A percentile compares a stretch with the other conserved stretches of the same genome.
Conservation (phyloP, 2,329 filamentous ascomycete species). For the Pyrenophora teres region DNA sequence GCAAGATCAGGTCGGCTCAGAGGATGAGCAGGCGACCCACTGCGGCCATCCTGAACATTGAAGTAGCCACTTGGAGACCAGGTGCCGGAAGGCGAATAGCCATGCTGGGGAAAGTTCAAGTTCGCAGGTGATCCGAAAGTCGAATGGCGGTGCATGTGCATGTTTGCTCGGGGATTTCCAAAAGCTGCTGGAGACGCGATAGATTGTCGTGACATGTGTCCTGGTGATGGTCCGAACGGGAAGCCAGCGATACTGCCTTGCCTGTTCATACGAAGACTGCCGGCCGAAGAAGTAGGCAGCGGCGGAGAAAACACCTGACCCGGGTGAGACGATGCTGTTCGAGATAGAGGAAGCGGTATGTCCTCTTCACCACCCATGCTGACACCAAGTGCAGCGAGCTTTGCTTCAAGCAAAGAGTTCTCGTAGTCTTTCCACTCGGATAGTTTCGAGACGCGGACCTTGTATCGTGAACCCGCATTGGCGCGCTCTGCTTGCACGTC, state of each 20-base stretch:
- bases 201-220: conserved; percentile 64
- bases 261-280: conserved; percentile 66
- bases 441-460: conserved; percentile 71
- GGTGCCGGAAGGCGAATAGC: conserved; percentile 57
- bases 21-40: conserved; percentile 50
- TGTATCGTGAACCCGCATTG: conserved; percentile 53
- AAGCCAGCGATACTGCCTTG: conserved; percentile 66
- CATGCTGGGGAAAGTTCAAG: conserved; percentile 68
- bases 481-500: conserved; percentile 63
- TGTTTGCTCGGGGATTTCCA: conserved; percentile 55
- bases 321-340: conserved; percentile 73
- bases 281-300: conserved; percentile 76
- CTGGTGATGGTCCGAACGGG: conserved; percentile 60
- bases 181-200: conserved; percentile 75
- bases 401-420: conserved; percentile 83
- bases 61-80: conserved; percentile 51
- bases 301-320: conserved; percentile 82
- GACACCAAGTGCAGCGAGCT: conserved; percentile 88
- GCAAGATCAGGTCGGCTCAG: conserved; percentile 46
- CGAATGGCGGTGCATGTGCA: conserved; percentile 72
- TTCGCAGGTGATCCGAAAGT: conserved; percentile 71
- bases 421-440: conserved; percentile 80
- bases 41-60: conserved; percentile 46
- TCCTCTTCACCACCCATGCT: conserved; percentile 74
- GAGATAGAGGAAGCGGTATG: conserved; percentile 65